A percentile compares a stretch with the other conserved stretches of the same genome.
Evolutionary conservation across 441 rosid species (phyloP).

Genomic region (Codiaeum variegatum): DNA sequence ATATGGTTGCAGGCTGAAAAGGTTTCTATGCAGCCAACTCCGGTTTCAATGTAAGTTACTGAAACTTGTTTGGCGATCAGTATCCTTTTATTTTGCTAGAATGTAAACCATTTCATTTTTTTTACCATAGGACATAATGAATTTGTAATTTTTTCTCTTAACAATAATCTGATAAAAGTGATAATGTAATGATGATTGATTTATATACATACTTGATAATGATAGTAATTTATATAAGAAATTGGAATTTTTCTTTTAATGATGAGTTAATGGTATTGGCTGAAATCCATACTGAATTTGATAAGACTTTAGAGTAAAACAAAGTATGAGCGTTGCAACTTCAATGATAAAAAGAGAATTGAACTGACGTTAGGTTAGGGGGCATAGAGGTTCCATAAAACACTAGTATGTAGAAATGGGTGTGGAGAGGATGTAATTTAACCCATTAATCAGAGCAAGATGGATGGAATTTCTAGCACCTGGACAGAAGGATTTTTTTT

Average conservation of each 20-base stretch:
- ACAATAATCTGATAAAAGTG: too few relatives aligned
- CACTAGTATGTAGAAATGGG: not conserved
- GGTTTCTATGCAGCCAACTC: conserved; percentile 64
- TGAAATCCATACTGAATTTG: too few relatives aligned
- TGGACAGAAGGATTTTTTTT: too few relatives aligned
- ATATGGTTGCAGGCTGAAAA: conserved; percentile 61
- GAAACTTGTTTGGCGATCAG: not conserved
- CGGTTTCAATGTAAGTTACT: conserved; percentile 80
- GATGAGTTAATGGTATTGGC: too few relatives aligned
- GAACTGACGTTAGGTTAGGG: not conserved
- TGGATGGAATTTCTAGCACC: not conserved
- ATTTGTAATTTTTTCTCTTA: too few relatives aligned
- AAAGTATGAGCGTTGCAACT: not conserved
- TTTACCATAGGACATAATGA: too few relatives aligned
- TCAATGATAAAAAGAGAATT: not conserved
- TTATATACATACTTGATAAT: too few relatives aligned
- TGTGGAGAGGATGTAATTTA: not conserved
- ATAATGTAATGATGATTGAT: too few relatives aligned
- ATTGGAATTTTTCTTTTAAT: too few relatives aligned
- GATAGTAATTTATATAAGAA: too few relatives aligned
- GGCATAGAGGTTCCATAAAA: not conserved
- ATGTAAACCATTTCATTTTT: not conserved
- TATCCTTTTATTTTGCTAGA: not conserved
- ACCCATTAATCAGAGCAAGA: not conserved
- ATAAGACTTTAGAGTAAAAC: too few relatives aligned